Conservation (phyloP, 257 asterid species). For the Parsonsia alboflavescens region DNA sequence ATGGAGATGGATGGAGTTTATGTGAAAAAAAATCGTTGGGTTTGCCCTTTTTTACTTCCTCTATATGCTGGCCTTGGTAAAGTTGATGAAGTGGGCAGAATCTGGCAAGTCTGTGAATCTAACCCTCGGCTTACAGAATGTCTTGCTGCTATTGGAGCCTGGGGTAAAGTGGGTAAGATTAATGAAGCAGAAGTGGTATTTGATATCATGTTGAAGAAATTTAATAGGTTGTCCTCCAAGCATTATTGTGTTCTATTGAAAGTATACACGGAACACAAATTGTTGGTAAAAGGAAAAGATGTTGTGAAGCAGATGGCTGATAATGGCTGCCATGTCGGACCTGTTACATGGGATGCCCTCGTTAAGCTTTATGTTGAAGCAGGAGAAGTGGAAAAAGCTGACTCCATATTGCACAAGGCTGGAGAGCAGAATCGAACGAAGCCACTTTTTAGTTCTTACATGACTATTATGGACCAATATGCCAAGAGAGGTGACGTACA, state of each 20-base stretch:
- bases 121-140: conserved; percentile 38
- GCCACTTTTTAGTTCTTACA: conserved; percentile 42
- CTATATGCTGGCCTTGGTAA: conserved; percentile 66
- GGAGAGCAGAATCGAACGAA: conserved; percentile 30
- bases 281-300: conserved; percentile 62
- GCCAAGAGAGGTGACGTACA: conserved; percentile 62
- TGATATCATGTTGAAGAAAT: conserved; percentile 29
- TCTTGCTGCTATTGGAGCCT: conserved; percentile 58
- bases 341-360: conserved; percentile 62
- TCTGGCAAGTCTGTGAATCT: conserved; percentile 65
- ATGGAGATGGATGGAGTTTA: conserved; percentile 63
- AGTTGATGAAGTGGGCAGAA: conserved; percentile 54
- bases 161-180: conserved; percentile 53
- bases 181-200: conserved; percentile 71
- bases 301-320: conserved; percentile 66
- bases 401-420: conserved; percentile 46
- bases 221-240: conserved; percentile 31
- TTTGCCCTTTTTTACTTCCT: conserved; percentile 39
- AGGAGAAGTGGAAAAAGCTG: conserved; percentile 73
- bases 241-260: conserved; percentile 41
- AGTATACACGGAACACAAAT: conserved; percentile 52
- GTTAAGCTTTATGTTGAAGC: conserved; percentile 57
- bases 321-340: conserved; percentile 45
- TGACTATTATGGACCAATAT: conserved; percentile 47
- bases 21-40: conserved; percentile 41